Base-by-base conservation (phyloP, 495 filamentous ascomycete species). In the Margaritispora aquatica region DNA sequence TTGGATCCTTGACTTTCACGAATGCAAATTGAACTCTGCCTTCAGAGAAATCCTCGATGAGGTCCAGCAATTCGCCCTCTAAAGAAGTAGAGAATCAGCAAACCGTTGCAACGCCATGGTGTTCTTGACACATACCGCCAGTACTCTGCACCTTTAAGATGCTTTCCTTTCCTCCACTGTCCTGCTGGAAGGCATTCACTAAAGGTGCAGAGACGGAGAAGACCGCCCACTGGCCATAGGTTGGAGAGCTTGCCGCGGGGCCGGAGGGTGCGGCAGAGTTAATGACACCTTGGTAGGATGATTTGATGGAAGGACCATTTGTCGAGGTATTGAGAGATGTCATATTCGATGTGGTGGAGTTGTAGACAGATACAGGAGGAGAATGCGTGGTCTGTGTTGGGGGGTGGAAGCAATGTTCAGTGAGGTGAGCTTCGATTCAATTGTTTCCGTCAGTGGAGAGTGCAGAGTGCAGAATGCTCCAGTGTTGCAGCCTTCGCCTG, bases 11-110 rank as follows among this genome's bases (percentile, higher is more conserved):
- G 72, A 99, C 87, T 73, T 96, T 97, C 55, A 94, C 85, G 68
- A 92, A 99, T 22, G 92, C 94, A 74, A 96, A 97, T 76, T 99
- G 94, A 51, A 97, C 86, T 61, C 90, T 85, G 46, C 94, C 94
- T 72, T 99, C 94, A 56, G 86, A 97, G 73, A 99, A 96, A 55
- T 99, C 94, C 54, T 99, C 95, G 63, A 96, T 84, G n/a, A 99
- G 80, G 58, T 96, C 91, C n/a, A 80, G 75, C 54, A 99, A 77
- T 73, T 99, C 95, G 55, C 94, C 95, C 73, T 97, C 93, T 96
- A 66, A 46, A 47, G 19, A 51, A 63, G 61, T 59, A 55, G 36
- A 44, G 26, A 66, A 54, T 58, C 50, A 65, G 62, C 24, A 55
- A 21, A n/a, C n/a, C n/a, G n/a, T n/a, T n/a, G n/a, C n/a, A n/a